Evolutionary conservation across 345 rosid genomes (phyloP).

Genomic region (Lumnitzera littorea): DNA sequence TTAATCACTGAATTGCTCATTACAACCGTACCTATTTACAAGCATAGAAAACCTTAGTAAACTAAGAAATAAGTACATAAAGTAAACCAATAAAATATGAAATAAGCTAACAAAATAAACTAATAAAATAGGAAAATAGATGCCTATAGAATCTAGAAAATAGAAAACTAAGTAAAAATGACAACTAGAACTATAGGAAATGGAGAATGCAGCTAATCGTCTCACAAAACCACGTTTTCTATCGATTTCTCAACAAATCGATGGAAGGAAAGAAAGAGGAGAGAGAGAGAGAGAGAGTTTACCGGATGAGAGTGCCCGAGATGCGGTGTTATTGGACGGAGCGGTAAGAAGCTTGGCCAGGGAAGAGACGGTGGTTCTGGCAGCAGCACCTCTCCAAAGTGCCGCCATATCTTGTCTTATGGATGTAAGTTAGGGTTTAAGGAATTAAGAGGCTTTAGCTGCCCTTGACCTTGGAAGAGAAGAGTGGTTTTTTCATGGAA

Average conservation of each 20-base stretch:
- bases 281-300: background rate
- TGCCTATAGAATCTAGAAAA: too few relatives aligned
- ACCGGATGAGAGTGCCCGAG: conserved; percentile 9
- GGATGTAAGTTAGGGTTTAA: background rate
- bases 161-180: too few relatives aligned
- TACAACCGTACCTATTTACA: too few relatives aligned
- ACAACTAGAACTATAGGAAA: too few relatives aligned
- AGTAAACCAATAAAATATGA: too few relatives aligned
- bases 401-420: background rate
- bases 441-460: background rate
- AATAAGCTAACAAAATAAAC: too few relatives aligned
- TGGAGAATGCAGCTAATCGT: background rate
- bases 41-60: too few relatives aligned
- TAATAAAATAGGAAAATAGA: too few relatives aligned
- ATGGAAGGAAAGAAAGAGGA: background rate
- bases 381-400: conserved; percentile 6
- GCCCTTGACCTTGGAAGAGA: background rate
- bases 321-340: background rate
- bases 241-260: background rate
- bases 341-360: background rate
- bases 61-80: too few relatives aligned
- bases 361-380: conserved; percentile 1
- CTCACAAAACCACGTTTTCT: background rate
- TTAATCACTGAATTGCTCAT: too few relatives aligned
- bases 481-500: background rate